These are phyloP conservation scores for Quercus wislizeni DNA, from an alignment of 306 rosid genomes.

Conservation along the genomic window DNA sequence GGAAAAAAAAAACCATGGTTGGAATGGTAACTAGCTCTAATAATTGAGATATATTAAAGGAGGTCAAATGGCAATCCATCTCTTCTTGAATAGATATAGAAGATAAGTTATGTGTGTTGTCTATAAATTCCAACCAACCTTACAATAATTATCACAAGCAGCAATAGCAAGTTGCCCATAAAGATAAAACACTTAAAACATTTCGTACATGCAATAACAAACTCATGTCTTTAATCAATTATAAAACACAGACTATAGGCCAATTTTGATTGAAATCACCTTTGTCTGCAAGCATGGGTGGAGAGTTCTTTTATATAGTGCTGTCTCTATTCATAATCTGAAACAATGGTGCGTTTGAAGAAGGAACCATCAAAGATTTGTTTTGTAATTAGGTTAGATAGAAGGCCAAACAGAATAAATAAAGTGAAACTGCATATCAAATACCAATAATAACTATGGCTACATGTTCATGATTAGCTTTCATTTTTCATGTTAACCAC, in stretches of 20 bases:
- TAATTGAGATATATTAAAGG: conserved; percentile 18
- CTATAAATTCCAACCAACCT: neutral
- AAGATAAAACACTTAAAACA: neutral
- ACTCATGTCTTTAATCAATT: neutral
- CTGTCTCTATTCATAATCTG: conserved; percentile 13
- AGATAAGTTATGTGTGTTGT: neutral
- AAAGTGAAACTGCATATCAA: too few species aligned
- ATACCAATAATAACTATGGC: too few species aligned
- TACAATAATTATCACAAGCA: neutral
- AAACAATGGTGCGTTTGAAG: neutral
- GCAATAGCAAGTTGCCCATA: neutral
- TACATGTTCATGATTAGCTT: too few species aligned
- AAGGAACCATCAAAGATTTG: neutral
- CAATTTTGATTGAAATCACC: conserved; percentile 1
- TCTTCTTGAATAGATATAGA: neutral
- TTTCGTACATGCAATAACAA: neutral
- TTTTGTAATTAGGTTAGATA: neutral
- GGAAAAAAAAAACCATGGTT: neutral
- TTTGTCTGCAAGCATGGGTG: conserved; percentile 14
- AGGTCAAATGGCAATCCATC: conserved; percentile 2
- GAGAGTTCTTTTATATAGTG: conserved; percentile 20
- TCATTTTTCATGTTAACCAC: too few species aligned
- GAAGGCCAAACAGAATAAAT: too few species aligned
- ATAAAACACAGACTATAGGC: neutral
- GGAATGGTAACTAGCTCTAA: neutral